Evolutionary conservation across 2,329 filamentous ascomycete species (phyloP).

Genomic region (Tolypocladium cylindrosporum): DNA sequence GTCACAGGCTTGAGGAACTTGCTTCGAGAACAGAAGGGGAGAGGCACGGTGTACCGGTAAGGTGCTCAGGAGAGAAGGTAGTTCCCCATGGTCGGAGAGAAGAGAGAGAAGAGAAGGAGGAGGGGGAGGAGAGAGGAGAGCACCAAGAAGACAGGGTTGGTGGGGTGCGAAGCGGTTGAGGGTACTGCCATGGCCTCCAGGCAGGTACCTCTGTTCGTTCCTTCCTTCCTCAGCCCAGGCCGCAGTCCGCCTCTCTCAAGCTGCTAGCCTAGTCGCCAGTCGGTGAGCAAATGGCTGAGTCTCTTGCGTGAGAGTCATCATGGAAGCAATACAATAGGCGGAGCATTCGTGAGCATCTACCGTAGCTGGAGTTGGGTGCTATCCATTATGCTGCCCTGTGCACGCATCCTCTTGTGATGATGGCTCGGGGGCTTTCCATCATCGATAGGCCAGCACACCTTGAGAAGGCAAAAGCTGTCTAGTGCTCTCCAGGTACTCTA

Average conservation of each 20-base stretch:
- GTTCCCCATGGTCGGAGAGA: not conserved
- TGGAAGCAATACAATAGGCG: not conserved
- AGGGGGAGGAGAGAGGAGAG: not conserved
- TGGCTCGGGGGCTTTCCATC: not conserved
- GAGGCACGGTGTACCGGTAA: not conserved
- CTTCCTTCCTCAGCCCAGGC: not conserved
- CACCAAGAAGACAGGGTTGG: not conserved
- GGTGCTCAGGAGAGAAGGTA: not conserved
- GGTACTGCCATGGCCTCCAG: not conserved
- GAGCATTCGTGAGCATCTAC: not conserved
- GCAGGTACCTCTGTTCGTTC: not conserved
- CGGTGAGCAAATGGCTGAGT: not conserved
- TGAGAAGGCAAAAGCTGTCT: not conserved
- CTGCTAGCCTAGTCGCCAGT: not conserved
- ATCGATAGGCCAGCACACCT: not conserved
- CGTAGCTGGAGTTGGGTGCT: not conserved
- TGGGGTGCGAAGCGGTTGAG: not conserved
- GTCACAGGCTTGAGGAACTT: not conserved
- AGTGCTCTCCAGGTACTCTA: not conserved
- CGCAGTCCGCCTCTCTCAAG: not conserved
- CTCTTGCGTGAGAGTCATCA: not conserved
- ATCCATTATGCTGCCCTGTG: not conserved
- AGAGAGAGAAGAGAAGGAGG: not conserved
- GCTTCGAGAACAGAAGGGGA: not conserved
- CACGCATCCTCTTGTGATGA: not conserved